These are phyloP conservation scores for Phallus indusiatus DNA, from an alignment of 768 basidiomycete species.

Conservation along the genomic window DNA sequence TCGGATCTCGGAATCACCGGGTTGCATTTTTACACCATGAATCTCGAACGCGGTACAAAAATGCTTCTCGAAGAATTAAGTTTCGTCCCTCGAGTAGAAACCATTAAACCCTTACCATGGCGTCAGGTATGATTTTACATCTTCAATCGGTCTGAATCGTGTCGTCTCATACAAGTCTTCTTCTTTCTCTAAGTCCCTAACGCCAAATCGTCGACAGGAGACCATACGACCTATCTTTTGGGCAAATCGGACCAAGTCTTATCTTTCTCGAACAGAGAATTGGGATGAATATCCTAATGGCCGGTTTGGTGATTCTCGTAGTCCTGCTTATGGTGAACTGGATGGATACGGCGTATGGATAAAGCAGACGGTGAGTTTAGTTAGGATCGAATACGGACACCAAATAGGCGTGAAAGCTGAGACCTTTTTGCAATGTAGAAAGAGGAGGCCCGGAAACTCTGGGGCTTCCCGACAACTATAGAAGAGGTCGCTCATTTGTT, in stretches of 20 bases:
- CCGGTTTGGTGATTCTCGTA: slow-evolving; percentile 93
- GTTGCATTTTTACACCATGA: slow-evolving; percentile 96
- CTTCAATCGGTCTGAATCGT: background rate
- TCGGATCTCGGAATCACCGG: slow-evolving; percentile 79
- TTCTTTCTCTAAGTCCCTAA: slow-evolving; percentile 56
- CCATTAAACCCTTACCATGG: slow-evolving; percentile 94
- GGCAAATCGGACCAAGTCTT: slow-evolving; percentile 94
- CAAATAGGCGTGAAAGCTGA: background rate
- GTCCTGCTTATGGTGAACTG: slow-evolving; percentile 96
- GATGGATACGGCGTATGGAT: slow-evolving; percentile 94
- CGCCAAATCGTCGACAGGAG: slow-evolving; percentile 83
- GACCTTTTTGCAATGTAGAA: slow-evolving; percentile 37
- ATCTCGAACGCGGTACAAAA: slow-evolving; percentile 88
- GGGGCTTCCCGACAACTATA: slow-evolving; percentile 70
- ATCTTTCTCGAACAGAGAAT: slow-evolving; percentile 91
- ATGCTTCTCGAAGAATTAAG: slow-evolving; percentile 91
- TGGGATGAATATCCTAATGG: slow-evolving; percentile 99
- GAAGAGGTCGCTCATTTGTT: slow-evolving; percentile 69
- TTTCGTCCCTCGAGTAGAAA: slow-evolving; percentile 80
- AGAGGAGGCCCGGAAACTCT: slow-evolving; percentile 78
- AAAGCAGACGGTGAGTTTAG: slow-evolving; percentile 63
- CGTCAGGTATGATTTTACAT: slow-evolving; percentile 55
- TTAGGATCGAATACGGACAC: no score
- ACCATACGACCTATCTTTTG: slow-evolving; percentile 97
- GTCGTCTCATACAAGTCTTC: no score